phyloP scores from a whole-genome alignment of 2,329 filamentous ascomycete genomes.

The Laburnicola sp. region DNA sequence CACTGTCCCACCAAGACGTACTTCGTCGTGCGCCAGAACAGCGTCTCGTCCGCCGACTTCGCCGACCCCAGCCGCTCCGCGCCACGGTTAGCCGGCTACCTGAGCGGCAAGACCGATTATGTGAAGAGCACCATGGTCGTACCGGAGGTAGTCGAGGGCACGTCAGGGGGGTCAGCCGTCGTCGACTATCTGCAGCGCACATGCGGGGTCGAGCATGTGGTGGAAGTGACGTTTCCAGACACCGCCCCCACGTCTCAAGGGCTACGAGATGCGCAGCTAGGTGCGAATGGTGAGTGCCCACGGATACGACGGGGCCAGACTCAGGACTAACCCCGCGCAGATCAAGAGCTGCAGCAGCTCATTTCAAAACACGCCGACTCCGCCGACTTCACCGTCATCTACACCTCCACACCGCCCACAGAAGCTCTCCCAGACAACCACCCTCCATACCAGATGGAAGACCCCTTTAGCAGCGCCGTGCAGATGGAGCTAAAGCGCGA shows the following conservation, averaged over 20 bases:
- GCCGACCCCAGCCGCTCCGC: constrained; percentile 51
- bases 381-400: constrained; percentile 72
- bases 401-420: constrained; percentile 65
- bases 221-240: constrained; percentile 16
- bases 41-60: constrained; percentile 72
- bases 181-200: constrained; percentile 47
- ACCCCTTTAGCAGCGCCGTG: constrained; percentile 63
- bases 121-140: constrained; percentile 58
- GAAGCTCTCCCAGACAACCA: constrained; percentile 26
- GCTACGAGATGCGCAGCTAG: constrained; percentile 20
- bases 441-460: constrained; percentile 63
- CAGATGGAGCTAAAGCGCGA: constrained; percentile 77
- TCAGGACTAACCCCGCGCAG: constrained; percentile 18
- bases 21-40: constrained; percentile 76
- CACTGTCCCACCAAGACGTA: constrained; percentile 75
- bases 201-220: constrained; percentile 49
- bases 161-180: not conserved
- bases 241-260: constrained; percentile 18
- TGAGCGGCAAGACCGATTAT: constrained; percentile 53
- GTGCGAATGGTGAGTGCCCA: constrained; percentile 22
- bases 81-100: constrained; percentile 59
- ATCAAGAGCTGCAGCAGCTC: constrained; percentile 26
- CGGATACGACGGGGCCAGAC: not conserved
- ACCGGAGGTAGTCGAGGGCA: constrained; percentile 56
- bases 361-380: constrained; percentile 46